phyloP scores from a whole-genome alignment of 2,329 filamentous ascomycete species.

The Neonectria coccinea region DNA sequence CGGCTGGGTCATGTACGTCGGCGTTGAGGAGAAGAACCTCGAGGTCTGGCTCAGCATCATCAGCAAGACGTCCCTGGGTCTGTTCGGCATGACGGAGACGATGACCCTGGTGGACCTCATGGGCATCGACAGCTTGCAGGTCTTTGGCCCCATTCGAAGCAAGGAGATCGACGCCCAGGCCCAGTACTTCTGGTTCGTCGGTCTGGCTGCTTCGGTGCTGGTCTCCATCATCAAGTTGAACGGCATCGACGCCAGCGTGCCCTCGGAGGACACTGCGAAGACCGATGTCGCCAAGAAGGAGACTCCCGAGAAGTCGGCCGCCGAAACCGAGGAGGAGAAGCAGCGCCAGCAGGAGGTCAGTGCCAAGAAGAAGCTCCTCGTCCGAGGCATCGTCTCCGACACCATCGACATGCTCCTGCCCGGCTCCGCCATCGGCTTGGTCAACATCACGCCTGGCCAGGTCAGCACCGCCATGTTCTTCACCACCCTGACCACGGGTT shows the following conservation, averaged over 20 bases:
- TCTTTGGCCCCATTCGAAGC: slow-evolving; percentile 65
- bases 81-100: slow-evolving; percentile 76
- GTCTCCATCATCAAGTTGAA: slow-evolving; percentile 57
- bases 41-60: slow-evolving; percentile 65
- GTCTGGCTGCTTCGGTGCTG: slow-evolving; percentile 64
- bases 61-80: slow-evolving; percentile 69
- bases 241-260: slow-evolving; percentile 46
- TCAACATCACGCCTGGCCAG: slow-evolving; percentile 61
- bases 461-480: slow-evolving; percentile 70
- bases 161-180: slow-evolving; percentile 66
- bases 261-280: slow-evolving; percentile 38
- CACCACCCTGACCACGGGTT: slow-evolving; percentile 70
- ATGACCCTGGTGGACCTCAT: slow-evolving; percentile 69
- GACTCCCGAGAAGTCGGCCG: slow-evolving; percentile 27
- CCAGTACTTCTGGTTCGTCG: slow-evolving; percentile 77
- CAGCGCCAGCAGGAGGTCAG: slow-evolving; percentile 52
- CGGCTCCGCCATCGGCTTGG: slow-evolving; percentile 70
- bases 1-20: slow-evolving; percentile 58
- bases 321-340: slow-evolving; percentile 49
- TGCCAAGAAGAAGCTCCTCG: slow-evolving; percentile 52
- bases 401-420: slow-evolving; percentile 73
- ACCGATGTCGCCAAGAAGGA: slow-evolving; percentile 28
- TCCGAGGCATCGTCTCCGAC: slow-evolving; percentile 66
- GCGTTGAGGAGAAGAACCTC: slow-evolving; percentile 43
- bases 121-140: slow-evolving; percentile 56